Conservation (phyloP, 1,284 basidiomycete species). For the Ceratobasidium sp. region DNA sequence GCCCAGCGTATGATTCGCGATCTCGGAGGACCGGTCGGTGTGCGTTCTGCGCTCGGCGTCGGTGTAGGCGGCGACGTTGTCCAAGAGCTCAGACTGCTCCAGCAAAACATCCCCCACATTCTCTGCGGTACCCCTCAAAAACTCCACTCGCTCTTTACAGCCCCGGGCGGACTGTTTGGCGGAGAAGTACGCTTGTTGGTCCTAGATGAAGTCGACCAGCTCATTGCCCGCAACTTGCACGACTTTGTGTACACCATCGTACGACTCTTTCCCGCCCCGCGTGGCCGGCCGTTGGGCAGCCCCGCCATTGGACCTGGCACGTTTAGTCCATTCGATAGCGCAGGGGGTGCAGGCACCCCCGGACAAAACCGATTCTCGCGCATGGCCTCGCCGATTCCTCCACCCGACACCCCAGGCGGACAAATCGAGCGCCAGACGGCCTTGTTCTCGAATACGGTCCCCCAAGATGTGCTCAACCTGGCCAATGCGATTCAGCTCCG, state of each 20-base stretch:
- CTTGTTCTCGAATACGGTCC: slow-evolving; percentile 93
- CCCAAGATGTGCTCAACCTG: slow-evolving; percentile 91
- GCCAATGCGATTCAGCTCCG: slow-evolving; percentile 86
- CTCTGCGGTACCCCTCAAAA: slow-evolving; percentile 98
- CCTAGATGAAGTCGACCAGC: slow-evolving; percentile 95
- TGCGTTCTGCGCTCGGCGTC: slow-evolving; percentile 85
- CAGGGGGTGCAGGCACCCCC: slow-evolving; percentile 46
- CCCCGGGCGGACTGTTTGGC: slow-evolving; percentile 73
- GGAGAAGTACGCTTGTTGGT: slow-evolving; percentile 90
- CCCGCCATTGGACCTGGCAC: slow-evolving; percentile 42
- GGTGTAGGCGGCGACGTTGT: slow-evolving; percentile 75
- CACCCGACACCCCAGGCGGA: slow-evolving; percentile 46
- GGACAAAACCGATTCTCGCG: slow-evolving; percentile 14
- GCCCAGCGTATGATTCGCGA: slow-evolving; percentile 97
- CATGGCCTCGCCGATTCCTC: slow-evolving; percentile 39
- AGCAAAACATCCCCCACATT: slow-evolving; percentile 91
- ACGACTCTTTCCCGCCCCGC: slow-evolving; percentile 83
- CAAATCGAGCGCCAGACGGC: slow-evolving; percentile 89
- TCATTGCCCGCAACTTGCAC: slow-evolving; percentile 95
- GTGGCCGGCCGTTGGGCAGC: slow-evolving; percentile 63
- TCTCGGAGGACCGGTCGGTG: slow-evolving; percentile 87
- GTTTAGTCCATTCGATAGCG: slow-evolving; percentile 61
- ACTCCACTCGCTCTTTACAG: slow-evolving; percentile 89
- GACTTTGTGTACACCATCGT: slow-evolving; percentile 94
- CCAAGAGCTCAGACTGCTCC: slow-evolving; percentile 81